A percentile compares a stretch with the other conserved stretches of the same genome.
phyloP scores from a whole-genome alignment of 805 yeast species.

The Ascoidea tarda region DNA sequence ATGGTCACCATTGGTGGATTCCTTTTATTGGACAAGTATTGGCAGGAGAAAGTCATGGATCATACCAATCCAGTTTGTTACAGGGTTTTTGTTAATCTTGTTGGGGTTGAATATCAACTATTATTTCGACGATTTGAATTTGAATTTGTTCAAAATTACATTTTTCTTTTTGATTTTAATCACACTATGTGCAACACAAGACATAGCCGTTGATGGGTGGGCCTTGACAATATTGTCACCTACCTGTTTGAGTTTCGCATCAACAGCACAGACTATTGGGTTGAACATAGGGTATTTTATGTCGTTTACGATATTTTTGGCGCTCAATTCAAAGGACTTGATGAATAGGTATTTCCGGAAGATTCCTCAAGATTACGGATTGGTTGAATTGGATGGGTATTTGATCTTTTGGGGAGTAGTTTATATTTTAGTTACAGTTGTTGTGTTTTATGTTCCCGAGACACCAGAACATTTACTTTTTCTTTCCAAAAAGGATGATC shows the following conservation, averaged over 20 bases:
- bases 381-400: conserved; percentile 62
- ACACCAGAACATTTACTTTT: conserved; percentile 38
- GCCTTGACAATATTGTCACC: conserved; percentile 78
- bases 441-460: conserved; percentile 53
- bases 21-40: conserved; percentile 46
- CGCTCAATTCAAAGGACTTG: conserved; percentile 84
- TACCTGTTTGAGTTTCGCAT: conserved; percentile 74
- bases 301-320: conserved; percentile 82
- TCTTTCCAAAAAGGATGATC: conserved; percentile 12
- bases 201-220: conserved; percentile 99
- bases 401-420: conserved; percentile 64
- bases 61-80: conserved; percentile 77
- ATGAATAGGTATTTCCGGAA: conserved; percentile 72
- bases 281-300: conserved; percentile 85
- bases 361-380: conserved; percentile 46
- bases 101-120: conserved; percentile 47
- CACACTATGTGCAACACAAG: conserved; percentile 91
- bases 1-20: conserved; percentile 96
- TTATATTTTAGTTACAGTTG: conserved; percentile 52
- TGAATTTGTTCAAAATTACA: conserved; percentile 44
- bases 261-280: conserved; percentile 96
- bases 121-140: conserved; percentile 26
- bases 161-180: conserved; percentile 62
- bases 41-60: conserved; percentile 94
- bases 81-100: conserved; percentile 49